Conservation (phyloP, 345 rosid species). For the Pugionium dolabratum region DNA sequence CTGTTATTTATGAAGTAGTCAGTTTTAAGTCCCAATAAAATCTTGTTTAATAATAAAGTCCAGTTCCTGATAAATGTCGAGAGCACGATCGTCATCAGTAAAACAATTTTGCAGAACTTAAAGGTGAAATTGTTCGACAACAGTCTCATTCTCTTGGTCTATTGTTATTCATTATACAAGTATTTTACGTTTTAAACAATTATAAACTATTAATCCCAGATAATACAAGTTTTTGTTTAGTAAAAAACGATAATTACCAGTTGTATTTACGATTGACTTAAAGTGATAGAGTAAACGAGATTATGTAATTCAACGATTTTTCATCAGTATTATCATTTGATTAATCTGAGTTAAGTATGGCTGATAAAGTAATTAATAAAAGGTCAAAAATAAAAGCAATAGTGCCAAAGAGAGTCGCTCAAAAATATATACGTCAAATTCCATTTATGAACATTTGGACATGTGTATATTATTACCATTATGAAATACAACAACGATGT, state of each 20-base stretch:
- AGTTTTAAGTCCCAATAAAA: constrained; percentile 19
- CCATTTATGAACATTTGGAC: constrained; percentile 39
- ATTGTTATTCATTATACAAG: no score
- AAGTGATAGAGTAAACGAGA: no score
- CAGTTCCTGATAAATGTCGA: constrained; percentile 6
- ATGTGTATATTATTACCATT: constrained; percentile 5
- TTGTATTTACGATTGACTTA: no score
- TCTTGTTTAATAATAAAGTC: not conserved
- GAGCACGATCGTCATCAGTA: not conserved
- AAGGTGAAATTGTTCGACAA: not conserved
- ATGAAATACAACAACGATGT: constrained; percentile 32
- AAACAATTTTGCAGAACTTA: not conserved
- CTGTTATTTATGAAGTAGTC: constrained; percentile 10
- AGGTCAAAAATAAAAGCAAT: not conserved
- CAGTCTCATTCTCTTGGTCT: no score
- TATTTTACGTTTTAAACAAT: no score
- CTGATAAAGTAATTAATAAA: no score
- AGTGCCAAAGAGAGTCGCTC: constrained; percentile 7
- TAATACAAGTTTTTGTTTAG: no score
- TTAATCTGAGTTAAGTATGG: no score
- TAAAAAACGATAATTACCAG: no score
- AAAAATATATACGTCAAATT: not conserved
- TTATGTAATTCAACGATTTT: no score
- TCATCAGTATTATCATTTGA: no score
- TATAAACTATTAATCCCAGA: no score